Conservation (phyloP, 2,329 filamentous ascomycete species). For the Apiospora koreana region DNA sequence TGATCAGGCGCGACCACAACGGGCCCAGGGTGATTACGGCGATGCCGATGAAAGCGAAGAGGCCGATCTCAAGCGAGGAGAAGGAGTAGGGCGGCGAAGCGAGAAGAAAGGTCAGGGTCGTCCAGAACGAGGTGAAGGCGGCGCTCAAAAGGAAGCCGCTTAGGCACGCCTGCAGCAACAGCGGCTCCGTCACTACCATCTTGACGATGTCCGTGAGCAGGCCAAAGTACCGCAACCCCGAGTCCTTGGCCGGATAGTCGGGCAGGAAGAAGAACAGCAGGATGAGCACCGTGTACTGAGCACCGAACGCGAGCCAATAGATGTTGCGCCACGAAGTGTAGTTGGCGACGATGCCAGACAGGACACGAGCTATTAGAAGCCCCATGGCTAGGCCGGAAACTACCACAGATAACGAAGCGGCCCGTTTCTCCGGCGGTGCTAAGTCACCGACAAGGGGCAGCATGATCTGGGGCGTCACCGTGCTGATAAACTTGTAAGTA, state of each 20-base stretch:
- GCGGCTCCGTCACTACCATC: conserved; percentile 59
- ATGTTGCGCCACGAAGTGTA: conserved; percentile 67
- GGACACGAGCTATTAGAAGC: conserved; percentile 66
- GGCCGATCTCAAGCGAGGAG: conserved; percentile 66
- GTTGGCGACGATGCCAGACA: conserved; percentile 68
- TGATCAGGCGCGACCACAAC: conserved; percentile 68
- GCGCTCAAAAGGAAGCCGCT: conserved; percentile 41
- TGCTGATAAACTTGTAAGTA: conserved; percentile 19
- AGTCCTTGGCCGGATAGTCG: conserved; percentile 67
- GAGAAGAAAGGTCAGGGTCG: conserved; percentile 78
- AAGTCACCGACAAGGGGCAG: conserved; percentile 71
- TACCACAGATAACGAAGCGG: conserved; percentile 64
- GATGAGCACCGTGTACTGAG: conserved; percentile 64
- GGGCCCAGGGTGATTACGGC: conserved; percentile 68
- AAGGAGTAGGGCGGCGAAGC: conserved; percentile 70
- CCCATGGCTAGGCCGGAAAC: conserved; percentile 66
- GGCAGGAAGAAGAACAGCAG: conserved; percentile 69
- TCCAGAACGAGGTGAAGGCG: conserved; percentile 68
- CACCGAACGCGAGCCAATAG: conserved; percentile 66
- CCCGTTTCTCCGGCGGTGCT: conserved; percentile 61
- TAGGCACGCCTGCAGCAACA: conserved; percentile 62
- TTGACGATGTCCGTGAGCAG: conserved; percentile 60
- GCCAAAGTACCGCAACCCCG: conserved; percentile 58
- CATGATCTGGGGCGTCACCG: conserved; percentile 55
- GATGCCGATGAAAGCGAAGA: conserved; percentile 79